phyloP scores from a whole-genome alignment of 352 stramenopile species.

The Blastocystis sp. region DNA sequence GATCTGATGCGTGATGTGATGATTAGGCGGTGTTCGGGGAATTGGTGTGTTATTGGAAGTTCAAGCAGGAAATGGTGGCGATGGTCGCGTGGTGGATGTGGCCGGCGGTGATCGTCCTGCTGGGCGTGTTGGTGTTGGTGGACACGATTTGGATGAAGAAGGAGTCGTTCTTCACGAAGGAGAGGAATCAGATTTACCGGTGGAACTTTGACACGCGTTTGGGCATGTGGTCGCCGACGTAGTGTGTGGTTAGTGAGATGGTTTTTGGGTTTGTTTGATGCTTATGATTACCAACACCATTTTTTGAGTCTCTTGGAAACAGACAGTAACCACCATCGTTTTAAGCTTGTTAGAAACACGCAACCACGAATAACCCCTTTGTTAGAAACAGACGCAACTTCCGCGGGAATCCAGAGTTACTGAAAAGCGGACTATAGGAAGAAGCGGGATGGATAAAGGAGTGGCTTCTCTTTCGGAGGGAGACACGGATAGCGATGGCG shows the following conservation, averaged over 20 bases:
- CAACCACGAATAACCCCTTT: no score
- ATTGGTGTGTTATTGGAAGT: background rate
- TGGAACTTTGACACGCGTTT: conserved; percentile 65
- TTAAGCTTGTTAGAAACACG: no score
- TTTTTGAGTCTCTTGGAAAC: background rate
- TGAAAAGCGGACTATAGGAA: background rate
- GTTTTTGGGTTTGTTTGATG: conserved; percentile 17
- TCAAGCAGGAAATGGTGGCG: background rate
- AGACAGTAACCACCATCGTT: no score
- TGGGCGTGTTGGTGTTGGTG: background rate
- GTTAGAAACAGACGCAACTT: background rate
- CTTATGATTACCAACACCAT: background rate
- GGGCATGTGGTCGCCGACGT: conserved; percentile 47
- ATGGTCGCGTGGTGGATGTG: conserved; percentile 24
- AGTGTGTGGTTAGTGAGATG: background rate
- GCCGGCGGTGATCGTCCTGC: background rate
- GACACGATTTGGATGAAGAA: conserved; percentile 16
- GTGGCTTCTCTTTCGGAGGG: conserved; percentile 28
- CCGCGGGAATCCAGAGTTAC: background rate
- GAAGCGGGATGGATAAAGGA: conserved; percentile 9
- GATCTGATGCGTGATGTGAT: background rate
- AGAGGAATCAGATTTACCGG: conserved; percentile 67
- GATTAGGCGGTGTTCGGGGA: conserved; percentile 41
- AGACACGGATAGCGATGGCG: background rate
- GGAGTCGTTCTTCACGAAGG: conserved; percentile 25